Evolutionary conservation across 768 basidiomycete species (phyloP), one percentile per base, ranked within the genome.

Genomic region (Ramaria sp.): DNA sequence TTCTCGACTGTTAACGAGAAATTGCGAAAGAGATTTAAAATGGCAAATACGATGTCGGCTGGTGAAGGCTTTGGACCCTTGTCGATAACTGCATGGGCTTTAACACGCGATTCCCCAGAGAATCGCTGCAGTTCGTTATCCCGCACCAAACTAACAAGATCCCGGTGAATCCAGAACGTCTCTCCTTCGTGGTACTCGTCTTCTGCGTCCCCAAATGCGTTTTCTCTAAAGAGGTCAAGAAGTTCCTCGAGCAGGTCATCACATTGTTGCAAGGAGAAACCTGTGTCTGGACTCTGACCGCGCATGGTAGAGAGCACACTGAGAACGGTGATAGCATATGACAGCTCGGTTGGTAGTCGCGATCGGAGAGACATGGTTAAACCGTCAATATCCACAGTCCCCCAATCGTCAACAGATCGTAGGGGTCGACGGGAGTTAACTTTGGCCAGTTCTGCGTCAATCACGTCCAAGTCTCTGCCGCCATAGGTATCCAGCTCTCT

Each of bases 291-390:
- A 33, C 60, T 62, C 57, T 78, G 79, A 10, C 81, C 83, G 30
- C 80, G 80, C 81, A 90, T 83, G 1, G 84, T 83, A 12, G 88
- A 86, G 57, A 96, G 72, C 65, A 95, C 73, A 3, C 84, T 84
- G 62, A 97, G 75, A 4, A 90, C 89, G 20, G 92, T 91, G 62
- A 99, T 72, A 4, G 88, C 91, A 67, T 93, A 98, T 3, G 92
- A 86, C 53, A 94, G 72, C 68, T 99, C 95, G 47, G 81, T 76
- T 9, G 84, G 78, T 42, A 97, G 71, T 37, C 94, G 78, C 37
- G 89, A 95, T 33, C 93, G 86, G 41, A 99, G 72, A 31, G 89
- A 88, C 86, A 99, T 84, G n/a, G 84, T 84, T 51, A 99, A 76
- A n/a, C 83, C 83, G 65, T 96, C 93, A 58, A 97, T 83, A 63